Base-by-base conservation (phyloP, 176 grass and related monocot species). In the Avena eriantha region DNA sequence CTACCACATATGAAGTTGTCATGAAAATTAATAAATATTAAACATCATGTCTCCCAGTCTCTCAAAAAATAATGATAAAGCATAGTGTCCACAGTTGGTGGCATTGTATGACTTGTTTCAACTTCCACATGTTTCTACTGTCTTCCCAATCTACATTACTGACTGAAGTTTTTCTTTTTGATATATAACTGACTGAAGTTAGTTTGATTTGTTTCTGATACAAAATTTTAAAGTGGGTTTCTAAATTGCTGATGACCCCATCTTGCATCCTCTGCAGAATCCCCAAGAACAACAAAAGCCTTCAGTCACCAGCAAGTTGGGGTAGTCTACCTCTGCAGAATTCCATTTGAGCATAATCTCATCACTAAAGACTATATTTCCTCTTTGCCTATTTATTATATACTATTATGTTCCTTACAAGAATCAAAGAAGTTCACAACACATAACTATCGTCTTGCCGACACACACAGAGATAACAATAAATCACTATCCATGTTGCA, bases 251-350 rank as follows among this genome's bases (percentile, higher is more conserved):
- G 26, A 67, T 71, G n/a, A 73, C 70, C n/a, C 21, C 71, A 50
- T 74, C 45, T 74, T 50, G n/a, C 71, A 74, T 74, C 71, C n/a
- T 26, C 45, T 49, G 48, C 71, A 74, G n/a, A 50, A 74, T 50
- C 45, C 71, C 22, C 7, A 50, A 50, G 43, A 74, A 50, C 45
- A 74, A 43, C n/a, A 73, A 49, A 73, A 74, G 45, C n/a, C 71
- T 74, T 50, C 23, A 74, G n/a, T 74, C 22, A 10, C 22, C 49
- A 74, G 71, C 71, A 74, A 50, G 45, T 74, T 17, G n/a, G 45
- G 45, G n/a, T 55, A 71, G 7, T 51, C 51, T 83, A 57, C 81
- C 31, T 56, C 22, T 26, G 14, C 45, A 26, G 46, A 71, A 73
- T 49, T 22, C 45, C 45, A 74, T 15, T 15, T 47, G 22, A 49